Conservation (phyloP, 2,329 filamentous ascomycete genomes). For the Sporothrix brasiliensis region DNA sequence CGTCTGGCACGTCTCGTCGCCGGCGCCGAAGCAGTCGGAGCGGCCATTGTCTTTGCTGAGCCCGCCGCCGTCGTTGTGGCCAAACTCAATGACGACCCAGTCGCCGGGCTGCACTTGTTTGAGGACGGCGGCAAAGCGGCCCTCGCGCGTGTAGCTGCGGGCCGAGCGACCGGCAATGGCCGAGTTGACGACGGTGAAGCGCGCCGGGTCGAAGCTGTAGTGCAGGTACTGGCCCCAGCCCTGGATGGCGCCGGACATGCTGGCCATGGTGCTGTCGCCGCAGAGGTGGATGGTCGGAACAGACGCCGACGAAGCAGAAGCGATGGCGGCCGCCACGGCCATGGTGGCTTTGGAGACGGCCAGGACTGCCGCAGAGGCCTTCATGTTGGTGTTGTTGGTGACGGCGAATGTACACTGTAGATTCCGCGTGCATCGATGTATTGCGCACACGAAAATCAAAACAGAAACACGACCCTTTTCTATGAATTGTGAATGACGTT, state of each 20-base stretch:
- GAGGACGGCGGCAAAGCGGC: conserved; percentile 62
- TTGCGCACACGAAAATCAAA: neutral
- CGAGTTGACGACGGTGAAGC: conserved; percentile 64
- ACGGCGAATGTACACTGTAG: neutral
- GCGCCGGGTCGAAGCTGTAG: conserved; percentile 47
- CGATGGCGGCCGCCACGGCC: conserved; percentile 17
- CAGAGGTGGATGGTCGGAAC: conserved; percentile 52
- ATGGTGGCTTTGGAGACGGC: neutral
- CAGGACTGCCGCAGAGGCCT: neutral
- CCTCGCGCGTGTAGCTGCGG: conserved; percentile 67
- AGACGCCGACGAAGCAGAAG: neutral
- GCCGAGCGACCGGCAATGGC: conserved; percentile 68
- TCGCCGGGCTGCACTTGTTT: conserved; percentile 56
- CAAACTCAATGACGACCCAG: conserved; percentile 70
- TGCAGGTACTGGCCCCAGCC: conserved; percentile 62
- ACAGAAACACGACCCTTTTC: neutral
- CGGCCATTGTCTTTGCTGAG: conserved; percentile 62
- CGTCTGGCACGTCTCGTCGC: conserved; percentile 55
- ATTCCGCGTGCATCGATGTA: no score
- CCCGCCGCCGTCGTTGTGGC: conserved; percentile 69
- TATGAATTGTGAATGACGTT: neutral
- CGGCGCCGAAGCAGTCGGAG: conserved; percentile 58
- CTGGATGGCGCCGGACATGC: conserved; percentile 41
- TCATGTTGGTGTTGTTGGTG: neutral
- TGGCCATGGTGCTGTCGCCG: conserved; percentile 61